Conservation (phyloP, 208 protist species). For the Blastocrithidia nonstop region DNA sequence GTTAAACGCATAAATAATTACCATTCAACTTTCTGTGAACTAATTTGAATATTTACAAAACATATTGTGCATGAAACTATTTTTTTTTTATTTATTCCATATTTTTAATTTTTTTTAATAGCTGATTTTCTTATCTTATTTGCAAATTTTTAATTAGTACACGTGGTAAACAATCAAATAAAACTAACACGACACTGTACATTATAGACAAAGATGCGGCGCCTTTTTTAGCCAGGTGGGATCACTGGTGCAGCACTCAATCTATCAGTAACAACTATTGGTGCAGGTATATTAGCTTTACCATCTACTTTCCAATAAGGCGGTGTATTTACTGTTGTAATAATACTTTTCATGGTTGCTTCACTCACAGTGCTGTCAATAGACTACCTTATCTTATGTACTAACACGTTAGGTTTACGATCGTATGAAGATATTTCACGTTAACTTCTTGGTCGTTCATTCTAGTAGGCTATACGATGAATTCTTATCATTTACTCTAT, state of each 20-base stretch:
- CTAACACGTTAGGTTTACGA: constrained; percentile 30
- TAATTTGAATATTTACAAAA: no score
- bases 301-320: constrained; percentile 43
- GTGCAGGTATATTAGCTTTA: constrained; percentile 42
- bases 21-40: no score
- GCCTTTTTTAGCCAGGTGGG: constrained; percentile 8
- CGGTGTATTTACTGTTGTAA: constrained; percentile 29
- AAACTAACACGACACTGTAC: neutral
- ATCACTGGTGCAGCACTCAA: constrained; percentile 33
- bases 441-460: constrained; percentile 29
- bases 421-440: constrained; percentile 73
- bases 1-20: no score
- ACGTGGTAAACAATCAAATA: constrained; percentile 1
- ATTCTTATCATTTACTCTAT: constrained; percentile 50
- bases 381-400: constrained; percentile 58
- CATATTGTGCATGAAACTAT: no score
- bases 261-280: constrained; percentile 54
- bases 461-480: constrained; percentile 37
- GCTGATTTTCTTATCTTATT: neutral
- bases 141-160: neutral
- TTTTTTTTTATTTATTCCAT: neutral
- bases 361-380: constrained; percentile 46
- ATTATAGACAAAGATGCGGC: neutral
- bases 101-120: neutral
- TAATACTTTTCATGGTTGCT: constrained; percentile 22